phyloP scores from a whole-genome alignment of 2,329 filamentous ascomycete species.

The Cryphonectria japonica region DNA sequence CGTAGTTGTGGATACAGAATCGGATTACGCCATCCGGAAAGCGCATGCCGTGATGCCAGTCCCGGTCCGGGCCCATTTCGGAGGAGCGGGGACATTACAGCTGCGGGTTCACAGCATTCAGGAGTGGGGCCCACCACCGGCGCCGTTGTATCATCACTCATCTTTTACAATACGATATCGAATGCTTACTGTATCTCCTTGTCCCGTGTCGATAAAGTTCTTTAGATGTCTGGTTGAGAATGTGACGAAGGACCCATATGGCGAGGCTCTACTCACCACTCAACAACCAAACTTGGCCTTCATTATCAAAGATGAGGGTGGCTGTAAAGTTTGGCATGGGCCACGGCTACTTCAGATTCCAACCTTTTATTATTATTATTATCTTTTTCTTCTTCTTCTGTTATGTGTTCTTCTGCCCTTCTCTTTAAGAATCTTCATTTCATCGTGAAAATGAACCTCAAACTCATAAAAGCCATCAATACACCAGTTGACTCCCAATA shows the following conservation, averaged over 20 bases:
- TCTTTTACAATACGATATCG: neutral
- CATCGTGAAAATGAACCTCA: too few species aligned
- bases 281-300: too few species aligned
- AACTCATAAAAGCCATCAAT: too few species aligned
- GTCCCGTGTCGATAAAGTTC: neutral
- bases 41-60: neutral
- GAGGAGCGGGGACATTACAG: neutral
- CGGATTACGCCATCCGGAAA: constrained; percentile 14
- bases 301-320: neutral
- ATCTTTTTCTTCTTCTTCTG: too few species aligned
- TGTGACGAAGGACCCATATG: too few species aligned
- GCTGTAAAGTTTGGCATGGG: too few species aligned
- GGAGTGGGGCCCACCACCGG: neutral
- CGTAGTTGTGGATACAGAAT: neutral
- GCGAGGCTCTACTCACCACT: too few species aligned
- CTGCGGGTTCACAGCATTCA: neutral
- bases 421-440: too few species aligned
- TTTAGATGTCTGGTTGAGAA: neutral
- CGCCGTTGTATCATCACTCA: neutral
- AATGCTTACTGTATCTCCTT: neutral
- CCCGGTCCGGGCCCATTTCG: neutral
- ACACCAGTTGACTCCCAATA: too few species aligned
- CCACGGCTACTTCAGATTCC: too few species aligned
- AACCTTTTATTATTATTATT: too few species aligned
- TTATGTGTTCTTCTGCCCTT: too few species aligned